These are phyloP conservation scores for Penicillium frequentans DNA, from an alignment of 2,329 filamentous ascomycete genomes.

Conservation along the genomic window DNA sequence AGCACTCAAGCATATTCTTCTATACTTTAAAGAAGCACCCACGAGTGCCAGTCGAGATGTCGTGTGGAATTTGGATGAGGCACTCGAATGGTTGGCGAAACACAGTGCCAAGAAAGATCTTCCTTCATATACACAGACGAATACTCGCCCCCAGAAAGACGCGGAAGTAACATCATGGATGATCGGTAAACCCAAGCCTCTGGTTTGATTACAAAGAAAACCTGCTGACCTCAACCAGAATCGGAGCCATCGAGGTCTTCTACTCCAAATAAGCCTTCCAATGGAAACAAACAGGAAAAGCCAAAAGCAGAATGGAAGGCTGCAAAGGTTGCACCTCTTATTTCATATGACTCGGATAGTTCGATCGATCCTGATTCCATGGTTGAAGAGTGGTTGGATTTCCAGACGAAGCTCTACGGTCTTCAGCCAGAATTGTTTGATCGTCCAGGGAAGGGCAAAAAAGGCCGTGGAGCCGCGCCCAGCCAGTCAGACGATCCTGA, in stretches of 20 bases:
- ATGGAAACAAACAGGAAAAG: conserved; percentile 25
- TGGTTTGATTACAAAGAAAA: conserved; percentile 7
- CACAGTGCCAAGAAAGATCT: conserved; percentile 69
- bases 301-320: conserved; percentile 28
- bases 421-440: conserved; percentile 57
- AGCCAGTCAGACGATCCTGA: conserved; percentile 41
- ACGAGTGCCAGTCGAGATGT: conserved; percentile 58
- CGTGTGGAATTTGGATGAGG: conserved; percentile 84
- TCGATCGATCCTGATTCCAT: conserved; percentile 75
- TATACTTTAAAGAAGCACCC: conserved; percentile 64
- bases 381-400: conserved; percentile 72
- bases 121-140: conserved; percentile 64
- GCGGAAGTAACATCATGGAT: conserved; percentile 38
- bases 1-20: conserved; percentile 65
- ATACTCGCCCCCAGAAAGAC: conserved; percentile 28
- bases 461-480: conserved; percentile 29
- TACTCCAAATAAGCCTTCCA: conserved; percentile 23
- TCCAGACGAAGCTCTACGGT: conserved; percentile 68
- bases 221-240: conserved; percentile 32
- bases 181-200: conserved; percentile 29
- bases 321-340: conserved; percentile 19
- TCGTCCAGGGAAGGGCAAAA: conserved; percentile 42
- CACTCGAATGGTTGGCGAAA: conserved; percentile 85
- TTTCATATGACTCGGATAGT: conserved; percentile 53
- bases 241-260: conserved; percentile 30